These are phyloP conservation scores for Petunia secreta DNA, from an alignment of 257 asterid species.

Conservation along the genomic window DNA sequence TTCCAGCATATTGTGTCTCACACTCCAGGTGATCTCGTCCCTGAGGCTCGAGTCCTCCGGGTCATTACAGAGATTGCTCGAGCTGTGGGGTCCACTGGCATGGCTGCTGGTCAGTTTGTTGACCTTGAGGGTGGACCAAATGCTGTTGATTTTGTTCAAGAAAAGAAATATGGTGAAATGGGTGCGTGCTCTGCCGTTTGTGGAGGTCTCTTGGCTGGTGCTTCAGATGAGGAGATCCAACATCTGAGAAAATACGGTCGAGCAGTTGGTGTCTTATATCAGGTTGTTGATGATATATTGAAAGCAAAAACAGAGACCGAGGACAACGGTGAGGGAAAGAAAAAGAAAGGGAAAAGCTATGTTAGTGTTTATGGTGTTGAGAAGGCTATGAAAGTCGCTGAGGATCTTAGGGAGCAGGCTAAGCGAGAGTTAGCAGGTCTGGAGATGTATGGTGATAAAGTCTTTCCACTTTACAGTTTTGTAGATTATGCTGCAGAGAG, in stretches of 20 bases:
- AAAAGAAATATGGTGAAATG: constrained; percentile 94
- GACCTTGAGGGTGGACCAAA: constrained; percentile 86
- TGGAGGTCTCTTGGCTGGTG: constrained; percentile 85
- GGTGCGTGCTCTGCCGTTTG: constrained; percentile 95
- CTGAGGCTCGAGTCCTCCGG: constrained; percentile 62
- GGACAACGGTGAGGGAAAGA: constrained; percentile 32
- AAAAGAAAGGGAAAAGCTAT: constrained; percentile 65
- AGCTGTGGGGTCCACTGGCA: constrained; percentile 97
- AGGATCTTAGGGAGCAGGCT: constrained; percentile 76
- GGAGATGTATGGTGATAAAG: constrained; percentile 78
- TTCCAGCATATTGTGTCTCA: constrained; percentile 89
- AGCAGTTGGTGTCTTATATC: constrained; percentile 61
- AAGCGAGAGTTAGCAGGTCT: constrained; percentile 68
- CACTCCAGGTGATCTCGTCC: constrained; percentile 78
- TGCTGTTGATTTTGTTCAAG: constrained; percentile 74
- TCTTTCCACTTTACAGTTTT: constrained; percentile 75
- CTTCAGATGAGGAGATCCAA: constrained; percentile 85
- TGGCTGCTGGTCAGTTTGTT: constrained; percentile 93
- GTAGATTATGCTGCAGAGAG: constrained; percentile 93
- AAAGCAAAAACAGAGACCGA: constrained; percentile 45
- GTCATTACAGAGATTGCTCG: constrained; percentile 91
- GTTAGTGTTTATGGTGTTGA: constrained; percentile 83
- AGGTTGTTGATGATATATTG: constrained; percentile 68
- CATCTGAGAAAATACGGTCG: constrained; percentile 58
- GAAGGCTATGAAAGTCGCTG: constrained; percentile 83